phyloP scores from a whole-genome alignment of 1,139 yeast species.

The Candida buenavistaensis region DNA sequence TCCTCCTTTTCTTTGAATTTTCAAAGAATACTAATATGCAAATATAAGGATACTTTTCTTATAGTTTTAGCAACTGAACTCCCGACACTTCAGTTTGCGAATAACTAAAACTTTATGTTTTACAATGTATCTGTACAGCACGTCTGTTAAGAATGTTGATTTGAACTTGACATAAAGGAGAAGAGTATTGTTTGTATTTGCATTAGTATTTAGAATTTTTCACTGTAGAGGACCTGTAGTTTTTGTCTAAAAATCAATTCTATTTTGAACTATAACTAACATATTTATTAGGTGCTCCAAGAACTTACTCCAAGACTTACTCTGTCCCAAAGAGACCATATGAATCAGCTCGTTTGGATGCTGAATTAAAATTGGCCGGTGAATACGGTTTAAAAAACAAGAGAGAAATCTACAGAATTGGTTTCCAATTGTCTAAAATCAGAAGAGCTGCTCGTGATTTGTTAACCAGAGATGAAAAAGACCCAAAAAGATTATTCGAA shows the following conservation, averaged over 20 bases:
- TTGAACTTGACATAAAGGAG: too few relatives aligned
- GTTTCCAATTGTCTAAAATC: constrained; percentile 98
- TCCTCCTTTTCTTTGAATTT: constrained; percentile 49
- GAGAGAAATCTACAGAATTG: constrained; percentile 99
- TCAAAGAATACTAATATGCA: constrained; percentile 21
- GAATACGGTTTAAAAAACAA: constrained; percentile 99
- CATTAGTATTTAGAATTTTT: background rate
- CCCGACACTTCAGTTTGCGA: constrained; percentile 85
- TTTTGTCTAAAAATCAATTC: constrained; percentile 16
- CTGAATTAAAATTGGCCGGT: constrained; percentile 99
- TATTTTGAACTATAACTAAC: constrained; percentile 30
- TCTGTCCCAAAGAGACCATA: constrained; percentile 98
- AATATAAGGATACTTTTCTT: constrained; percentile 18
- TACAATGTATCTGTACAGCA: too few relatives aligned
- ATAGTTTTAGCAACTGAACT: constrained; percentile 52
- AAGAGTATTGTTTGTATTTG: background rate
- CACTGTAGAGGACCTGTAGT: constrained; percentile 10
- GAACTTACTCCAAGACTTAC: constrained; percentile 99
- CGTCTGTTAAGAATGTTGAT: too few relatives aligned
- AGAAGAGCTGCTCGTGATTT: constrained; percentile 99
- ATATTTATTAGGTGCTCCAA: constrained; percentile 95
- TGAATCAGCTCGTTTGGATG: constrained; percentile 99
- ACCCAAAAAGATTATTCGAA: constrained; percentile 99
- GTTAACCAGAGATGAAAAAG: constrained; percentile 99
- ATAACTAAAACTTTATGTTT: constrained; percentile 2